phyloP scores from a whole-genome alignment of 1,284 basidiomycete genomes.

The Stereum hirsutum region DNA sequence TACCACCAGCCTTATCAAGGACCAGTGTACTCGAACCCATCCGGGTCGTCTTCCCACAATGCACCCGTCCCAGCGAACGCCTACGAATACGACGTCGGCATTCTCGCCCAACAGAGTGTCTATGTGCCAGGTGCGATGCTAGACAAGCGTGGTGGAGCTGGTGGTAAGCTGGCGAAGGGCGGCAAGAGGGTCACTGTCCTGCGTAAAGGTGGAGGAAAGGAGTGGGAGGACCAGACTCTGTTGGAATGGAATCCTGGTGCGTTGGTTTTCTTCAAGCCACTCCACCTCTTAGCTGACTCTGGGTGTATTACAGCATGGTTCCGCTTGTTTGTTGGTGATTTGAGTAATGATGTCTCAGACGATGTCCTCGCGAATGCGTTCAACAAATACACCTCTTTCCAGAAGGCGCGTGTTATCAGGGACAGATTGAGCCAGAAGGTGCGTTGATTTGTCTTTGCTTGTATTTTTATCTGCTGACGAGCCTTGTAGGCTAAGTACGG shows the following conservation, averaged over 20 bases:
- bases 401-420: slow-evolving; percentile 90
- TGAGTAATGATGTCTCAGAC: slow-evolving; percentile 97
- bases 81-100: slow-evolving; percentile 83
- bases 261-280: slow-evolving; percentile 21
- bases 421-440: slow-evolving; percentile 89
- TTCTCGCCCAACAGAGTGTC: slow-evolving; percentile 79
- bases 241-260: slow-evolving; percentile 96
- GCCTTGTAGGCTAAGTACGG: slow-evolving; percentile 82
- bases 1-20: slow-evolving; percentile 72
- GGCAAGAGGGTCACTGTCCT: slow-evolving; percentile 93
- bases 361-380: slow-evolving; percentile 91
- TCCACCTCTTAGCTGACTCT: slow-evolving; percentile 29
- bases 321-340: slow-evolving; percentile 94
- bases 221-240: slow-evolving; percentile 97
- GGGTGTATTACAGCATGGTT: no score
- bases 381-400: slow-evolving; percentile 85
- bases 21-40: slow-evolving; percentile 58
- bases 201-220: slow-evolving; percentile 89
- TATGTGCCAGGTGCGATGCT: slow-evolving; percentile 85
- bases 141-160: slow-evolving; percentile 75
- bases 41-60: slow-evolving; percentile 52
- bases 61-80: slow-evolving; percentile 84
- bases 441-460: slow-evolving; percentile 6
- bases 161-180: slow-evolving; percentile 79
- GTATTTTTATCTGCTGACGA: slow-evolving; percentile 2